Percentiles rank a stretch among this genome's conserved stretches.
Evolutionary conservation across 768 basidiomycete species (phyloP).

Genomic region (Suillus tomentosus): DNA sequence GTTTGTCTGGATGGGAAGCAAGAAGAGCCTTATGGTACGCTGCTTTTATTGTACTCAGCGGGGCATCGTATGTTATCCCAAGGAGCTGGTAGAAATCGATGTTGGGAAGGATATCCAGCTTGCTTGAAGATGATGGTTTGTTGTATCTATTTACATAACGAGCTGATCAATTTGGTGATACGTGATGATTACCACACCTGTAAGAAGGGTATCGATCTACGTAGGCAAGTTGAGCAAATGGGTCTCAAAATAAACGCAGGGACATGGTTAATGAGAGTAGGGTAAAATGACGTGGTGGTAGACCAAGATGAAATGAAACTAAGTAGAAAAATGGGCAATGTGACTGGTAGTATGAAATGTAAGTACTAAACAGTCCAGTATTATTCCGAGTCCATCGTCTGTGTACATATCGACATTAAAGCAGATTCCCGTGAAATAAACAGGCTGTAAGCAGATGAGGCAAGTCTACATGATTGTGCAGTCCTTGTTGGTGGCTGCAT

Average conservation of each 20-base stretch:
- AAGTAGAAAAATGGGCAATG: not conserved
- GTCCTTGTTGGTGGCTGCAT: constrained; percentile 67
- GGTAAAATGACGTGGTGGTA: constrained; percentile 4
- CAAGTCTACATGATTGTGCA: constrained; percentile 76
- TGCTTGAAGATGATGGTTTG: constrained; percentile 8
- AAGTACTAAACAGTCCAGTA: not conserved
- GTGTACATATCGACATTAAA: constrained; percentile 3
- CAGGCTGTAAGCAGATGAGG: not conserved
- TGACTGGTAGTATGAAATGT: not conserved
- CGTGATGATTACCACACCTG: not conserved
- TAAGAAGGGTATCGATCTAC: constrained; percentile 4
- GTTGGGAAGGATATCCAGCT: constrained; percentile 18
- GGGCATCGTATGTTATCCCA: constrained; percentile 49
- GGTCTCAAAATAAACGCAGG: not conserved
- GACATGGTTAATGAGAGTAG: not conserved
- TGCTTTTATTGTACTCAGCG: constrained; percentile 57
- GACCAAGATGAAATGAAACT: not conserved
- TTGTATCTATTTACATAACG: not conserved
- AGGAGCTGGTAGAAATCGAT: constrained; percentile 65
- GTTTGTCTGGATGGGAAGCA: constrained; percentile 66
- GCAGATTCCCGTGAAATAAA: constrained; percentile 3
- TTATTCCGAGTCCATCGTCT: constrained; percentile 7
- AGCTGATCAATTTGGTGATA: not conserved
- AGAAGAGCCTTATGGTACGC: constrained; percentile 73
- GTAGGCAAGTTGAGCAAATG: not conserved